phyloP scores from a whole-genome alignment of 176 grass and related monocot species.

The Musa itinerans region DNA sequence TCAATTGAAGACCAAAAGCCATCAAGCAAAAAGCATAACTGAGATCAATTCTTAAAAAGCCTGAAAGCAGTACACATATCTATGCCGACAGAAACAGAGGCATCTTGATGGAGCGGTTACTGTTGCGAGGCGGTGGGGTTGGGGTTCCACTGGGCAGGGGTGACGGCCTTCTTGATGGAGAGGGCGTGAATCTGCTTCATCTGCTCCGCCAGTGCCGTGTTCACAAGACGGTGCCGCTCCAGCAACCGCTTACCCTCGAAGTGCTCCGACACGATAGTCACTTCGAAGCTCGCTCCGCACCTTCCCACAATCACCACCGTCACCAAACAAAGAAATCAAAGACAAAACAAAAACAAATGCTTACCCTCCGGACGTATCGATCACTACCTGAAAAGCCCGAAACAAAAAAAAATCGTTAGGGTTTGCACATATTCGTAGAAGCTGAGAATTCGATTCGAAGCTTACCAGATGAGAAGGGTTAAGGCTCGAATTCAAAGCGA shows the following conservation, averaged over 20 bases:
- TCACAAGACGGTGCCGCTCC: slow-evolving; percentile 91
- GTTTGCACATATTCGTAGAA: slow-evolving; percentile 1
- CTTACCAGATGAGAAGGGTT: slow-evolving; percentile 66
- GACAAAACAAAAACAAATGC: neutral
- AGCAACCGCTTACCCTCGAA: slow-evolving; percentile 95
- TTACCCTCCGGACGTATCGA: slow-evolving; percentile 95
- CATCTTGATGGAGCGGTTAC: neutral
- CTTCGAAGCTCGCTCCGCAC: slow-evolving; percentile 84
- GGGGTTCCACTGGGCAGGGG: slow-evolving; percentile 69
- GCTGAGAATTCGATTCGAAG: neutral
- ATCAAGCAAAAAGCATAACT: too few species aligned
- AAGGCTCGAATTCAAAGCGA: slow-evolving; percentile 57
- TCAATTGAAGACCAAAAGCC: too few species aligned
- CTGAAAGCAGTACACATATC: too few species aligned
- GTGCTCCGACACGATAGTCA: slow-evolving; percentile 80
- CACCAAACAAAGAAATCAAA: neutral
- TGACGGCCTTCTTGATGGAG: slow-evolving; percentile 95
- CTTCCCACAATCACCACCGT: slow-evolving; percentile 21
- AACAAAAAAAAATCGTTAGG: slow-evolving; percentile 27
- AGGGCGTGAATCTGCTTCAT: slow-evolving; percentile 91
- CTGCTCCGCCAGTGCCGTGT: slow-evolving; percentile 64
- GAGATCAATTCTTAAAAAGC: too few species aligned
- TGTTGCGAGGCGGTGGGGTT: neutral
- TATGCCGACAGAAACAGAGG: too few species aligned
- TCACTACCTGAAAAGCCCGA: slow-evolving; percentile 51